A percentile compares a stretch with the other conserved stretches of the same genome.
Conservation (phyloP, 2,329 filamentous ascomycete genomes). For the Xylaria sp. region DNA sequence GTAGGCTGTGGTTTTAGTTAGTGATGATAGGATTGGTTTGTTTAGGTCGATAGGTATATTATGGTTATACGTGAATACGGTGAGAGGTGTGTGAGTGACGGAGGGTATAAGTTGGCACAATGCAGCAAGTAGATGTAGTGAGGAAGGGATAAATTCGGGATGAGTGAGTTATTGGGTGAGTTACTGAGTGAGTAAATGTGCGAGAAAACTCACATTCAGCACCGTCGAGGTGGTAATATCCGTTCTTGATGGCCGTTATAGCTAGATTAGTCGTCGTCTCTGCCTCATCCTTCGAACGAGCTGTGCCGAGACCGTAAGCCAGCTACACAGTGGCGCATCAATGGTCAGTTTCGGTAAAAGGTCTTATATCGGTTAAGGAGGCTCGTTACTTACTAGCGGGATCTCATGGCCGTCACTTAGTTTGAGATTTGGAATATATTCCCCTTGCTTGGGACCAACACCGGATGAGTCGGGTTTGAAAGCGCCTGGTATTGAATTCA, state of each 20-base stretch:
- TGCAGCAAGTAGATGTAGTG: too few species aligned
- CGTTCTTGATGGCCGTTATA: conserved; percentile 69
- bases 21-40: background rate
- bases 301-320: conserved; percentile 75
- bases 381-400: conserved; percentile 61
- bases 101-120: too few species aligned
- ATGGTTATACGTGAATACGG: background rate
- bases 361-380: background rate
- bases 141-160: background rate
- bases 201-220: conserved; percentile 63
- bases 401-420: conserved; percentile 77
- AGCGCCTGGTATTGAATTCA: conserved; percentile 51
- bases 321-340: conserved; percentile 52
- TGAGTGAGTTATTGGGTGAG: background rate
- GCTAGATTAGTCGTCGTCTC: conserved; percentile 55
- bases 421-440: conserved; percentile 63
- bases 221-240: conserved; percentile 75
- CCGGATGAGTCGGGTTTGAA: conserved; percentile 49
- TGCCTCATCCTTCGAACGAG: conserved; percentile 66
- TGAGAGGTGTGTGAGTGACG: background rate
- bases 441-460: conserved; percentile 48
- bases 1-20: conserved; percentile 53
- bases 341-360: background rate
- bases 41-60: background rate
- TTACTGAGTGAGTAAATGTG: background rate